Evolutionary conservation across 1,284 basidiomycete genomes (phyloP).

Genomic region (Ceratobasidium sp.): DNA sequence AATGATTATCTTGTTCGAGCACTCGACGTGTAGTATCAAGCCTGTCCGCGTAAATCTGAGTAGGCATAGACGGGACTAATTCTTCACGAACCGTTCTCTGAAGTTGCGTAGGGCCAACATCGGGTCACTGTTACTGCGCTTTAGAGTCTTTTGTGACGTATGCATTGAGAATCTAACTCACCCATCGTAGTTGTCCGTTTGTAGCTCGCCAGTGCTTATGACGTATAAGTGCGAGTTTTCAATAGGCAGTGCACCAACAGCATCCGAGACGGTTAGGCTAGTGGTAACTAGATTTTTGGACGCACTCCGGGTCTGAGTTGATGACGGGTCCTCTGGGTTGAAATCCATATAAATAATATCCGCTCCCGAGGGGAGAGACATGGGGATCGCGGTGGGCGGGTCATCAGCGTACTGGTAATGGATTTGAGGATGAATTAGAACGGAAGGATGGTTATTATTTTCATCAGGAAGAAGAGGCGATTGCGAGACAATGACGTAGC

Average conservation of each 20-base stretch:
- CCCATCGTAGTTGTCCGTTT: background rate
- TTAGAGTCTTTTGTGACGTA: background rate
- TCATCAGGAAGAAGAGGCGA: constrained; percentile 8
- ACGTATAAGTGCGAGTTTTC: constrained; percentile 37
- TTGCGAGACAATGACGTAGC: constrained; percentile 28
- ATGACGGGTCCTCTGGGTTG: constrained; percentile 63
- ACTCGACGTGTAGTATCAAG: constrained; percentile 13
- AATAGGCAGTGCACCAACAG: constrained; percentile 21
- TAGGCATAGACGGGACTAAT: background rate
- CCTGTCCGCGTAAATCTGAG: background rate
- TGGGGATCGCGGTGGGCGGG: constrained; percentile 70
- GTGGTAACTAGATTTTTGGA: constrained; percentile 26
- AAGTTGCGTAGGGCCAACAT: constrained; percentile 1
- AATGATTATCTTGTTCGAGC: background rate
- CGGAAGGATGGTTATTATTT: constrained; percentile 31
- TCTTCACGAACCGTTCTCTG: constrained; percentile 29
- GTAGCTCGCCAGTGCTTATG: constrained; percentile 21
- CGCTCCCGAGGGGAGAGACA: constrained; percentile 64
- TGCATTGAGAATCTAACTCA: background rate
- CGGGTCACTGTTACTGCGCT: constrained; percentile 3
- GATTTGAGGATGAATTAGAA: constrained; percentile 76
- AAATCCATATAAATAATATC: constrained; percentile 79
- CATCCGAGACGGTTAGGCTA: constrained; percentile 25
- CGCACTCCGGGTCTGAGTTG: constrained; percentile 17
- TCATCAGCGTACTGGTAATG: constrained; percentile 86